A percentile compares a stretch with the other conserved stretches of the same genome.
phyloP scores from a whole-genome alignment of 148 eudicot genomes.

The Chenopodium berlandieri region DNA sequence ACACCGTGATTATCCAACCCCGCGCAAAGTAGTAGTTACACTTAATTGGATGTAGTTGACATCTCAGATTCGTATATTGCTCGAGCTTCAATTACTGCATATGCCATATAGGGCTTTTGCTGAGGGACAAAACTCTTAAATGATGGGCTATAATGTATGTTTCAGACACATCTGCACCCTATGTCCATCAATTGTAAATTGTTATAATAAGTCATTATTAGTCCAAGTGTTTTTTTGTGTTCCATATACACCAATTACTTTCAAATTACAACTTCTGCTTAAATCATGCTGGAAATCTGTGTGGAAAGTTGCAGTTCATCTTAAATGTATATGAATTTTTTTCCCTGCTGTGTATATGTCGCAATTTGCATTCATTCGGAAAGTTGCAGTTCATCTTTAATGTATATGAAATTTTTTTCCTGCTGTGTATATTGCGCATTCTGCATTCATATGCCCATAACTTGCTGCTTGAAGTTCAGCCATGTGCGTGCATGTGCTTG shows the following conservation, averaged over 20 bases:
- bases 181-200: background rate
- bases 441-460: no score
- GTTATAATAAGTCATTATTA: background rate
- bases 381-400: background rate
- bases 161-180: background rate
- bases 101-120: background rate
- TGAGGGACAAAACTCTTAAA: background rate
- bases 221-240: background rate
- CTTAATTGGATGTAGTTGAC: conserved; percentile 63
- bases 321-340: no score
- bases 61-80: background rate
- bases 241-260: background rate
- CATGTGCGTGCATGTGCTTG: no score
- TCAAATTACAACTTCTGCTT: background rate
- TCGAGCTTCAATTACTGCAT: background rate
- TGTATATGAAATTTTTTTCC: background rate
- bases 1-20: conserved; percentile 80
- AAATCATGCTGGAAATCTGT: background rate
- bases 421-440: background rate
- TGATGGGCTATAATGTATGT: background rate
- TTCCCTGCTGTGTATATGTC: background rate
- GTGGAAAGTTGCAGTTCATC: background rate
- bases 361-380: no score
- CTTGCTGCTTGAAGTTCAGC: no score
- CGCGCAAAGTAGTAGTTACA: conserved; percentile 84